Base-by-base conservation (phyloP, 2,329 filamentous ascomycete genomes). In the Phialophora verrucosa region DNA sequence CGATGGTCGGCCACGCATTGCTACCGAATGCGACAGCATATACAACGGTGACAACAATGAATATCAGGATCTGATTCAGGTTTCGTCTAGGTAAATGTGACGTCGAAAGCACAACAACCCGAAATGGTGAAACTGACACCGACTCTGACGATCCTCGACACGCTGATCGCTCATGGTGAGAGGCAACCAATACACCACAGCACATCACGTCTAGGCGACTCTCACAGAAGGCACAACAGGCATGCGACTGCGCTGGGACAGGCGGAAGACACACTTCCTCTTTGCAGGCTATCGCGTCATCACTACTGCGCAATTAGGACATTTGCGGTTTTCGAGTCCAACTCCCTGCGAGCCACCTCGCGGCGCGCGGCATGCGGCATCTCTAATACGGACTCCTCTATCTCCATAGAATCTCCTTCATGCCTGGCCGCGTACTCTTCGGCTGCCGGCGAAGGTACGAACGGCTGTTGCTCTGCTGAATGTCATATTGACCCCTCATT, bases 131-230 rank as follows among this genome's bases (percentile, higher is more conserved):
- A 53, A 61, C 59, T 44, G 38, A 17, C 38, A 44, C 47, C 32
- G 56, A 23, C 23, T 17, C 38, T 44, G 49, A 55, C 57, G 56
- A 64, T 64, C 62, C 29, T 61, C 31, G 50, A 63, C 23, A 38
- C 32, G 42, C n/a, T n/a, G 23, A 54, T 59, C 44, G 17, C 23
- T 25, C 31, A 55, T 59, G 62, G 55, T 59, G 49, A 60, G 62
- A 64, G 54, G 62, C 62, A 59, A 59, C 62, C 54, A 54, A 32
- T 23, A 35, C n/a, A 20, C 5, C 10, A 17, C 27, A 60, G 27
- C 27, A 57, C 29, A 17, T n/a, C 29, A 53, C 29, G 35, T 23
- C 11, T 7, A 3, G 51, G 14, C 31, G 14, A 35, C 35, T 29
- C 47, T 47, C 38, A n/a, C 14, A 44, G 38, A 7, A 44, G 38